These are phyloP conservation scores for Amanita thiersii DNA, from an alignment of 768 basidiomycete species.

Conservation along the genomic window DNA sequence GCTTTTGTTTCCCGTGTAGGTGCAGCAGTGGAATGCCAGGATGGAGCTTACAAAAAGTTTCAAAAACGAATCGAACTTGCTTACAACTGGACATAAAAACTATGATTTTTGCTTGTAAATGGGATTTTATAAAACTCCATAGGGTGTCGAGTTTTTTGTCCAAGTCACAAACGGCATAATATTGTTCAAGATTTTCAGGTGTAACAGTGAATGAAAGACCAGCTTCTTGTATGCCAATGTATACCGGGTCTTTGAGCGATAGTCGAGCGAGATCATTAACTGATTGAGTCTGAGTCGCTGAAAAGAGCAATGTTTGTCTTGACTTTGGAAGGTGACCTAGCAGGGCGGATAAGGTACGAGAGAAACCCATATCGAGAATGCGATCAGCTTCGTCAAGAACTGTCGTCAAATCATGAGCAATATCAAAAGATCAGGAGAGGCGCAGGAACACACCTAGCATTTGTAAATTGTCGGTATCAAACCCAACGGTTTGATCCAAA, in stretches of 20 bases:
- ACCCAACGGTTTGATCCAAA: slow-evolving; percentile 96
- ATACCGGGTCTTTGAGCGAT: slow-evolving; percentile 74
- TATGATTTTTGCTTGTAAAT: slow-evolving; percentile 83
- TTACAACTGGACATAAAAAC: slow-evolving; percentile 95
- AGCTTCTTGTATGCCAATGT: slow-evolving; percentile 52
- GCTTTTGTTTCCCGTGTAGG: slow-evolving; percentile 95
- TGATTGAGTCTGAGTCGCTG: slow-evolving; percentile 91
- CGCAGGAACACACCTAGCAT: slow-evolving; percentile 64
- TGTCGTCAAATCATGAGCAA: slow-evolving; percentile 18
- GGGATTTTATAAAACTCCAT: slow-evolving; percentile 93
- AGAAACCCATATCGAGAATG: slow-evolving; percentile 94
- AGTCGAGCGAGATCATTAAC: slow-evolving; percentile 85
- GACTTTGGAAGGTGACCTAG: slow-evolving; percentile 86
- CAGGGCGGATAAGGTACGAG: slow-evolving; percentile 81
- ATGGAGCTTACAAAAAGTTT: slow-evolving; percentile 93
- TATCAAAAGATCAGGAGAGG: neutral
- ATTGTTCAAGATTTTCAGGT: slow-evolving; percentile 78
- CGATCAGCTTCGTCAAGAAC: slow-evolving; percentile 97
- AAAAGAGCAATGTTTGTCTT: slow-evolving; percentile 94
- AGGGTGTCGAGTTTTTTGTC: slow-evolving; percentile 87
- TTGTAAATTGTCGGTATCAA: slow-evolving; percentile 88
- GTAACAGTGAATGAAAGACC: slow-evolving; percentile 46
- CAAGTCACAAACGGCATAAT: slow-evolving; percentile 76
- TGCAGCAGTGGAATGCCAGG: slow-evolving; percentile 91
- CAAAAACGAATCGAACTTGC: slow-evolving; percentile 94